Evolutionary conservation across 2,329 filamentous ascomycete genomes (phyloP), one percentile per base, ranked within the genome.

Genomic region (Septoria linicola): DNA sequence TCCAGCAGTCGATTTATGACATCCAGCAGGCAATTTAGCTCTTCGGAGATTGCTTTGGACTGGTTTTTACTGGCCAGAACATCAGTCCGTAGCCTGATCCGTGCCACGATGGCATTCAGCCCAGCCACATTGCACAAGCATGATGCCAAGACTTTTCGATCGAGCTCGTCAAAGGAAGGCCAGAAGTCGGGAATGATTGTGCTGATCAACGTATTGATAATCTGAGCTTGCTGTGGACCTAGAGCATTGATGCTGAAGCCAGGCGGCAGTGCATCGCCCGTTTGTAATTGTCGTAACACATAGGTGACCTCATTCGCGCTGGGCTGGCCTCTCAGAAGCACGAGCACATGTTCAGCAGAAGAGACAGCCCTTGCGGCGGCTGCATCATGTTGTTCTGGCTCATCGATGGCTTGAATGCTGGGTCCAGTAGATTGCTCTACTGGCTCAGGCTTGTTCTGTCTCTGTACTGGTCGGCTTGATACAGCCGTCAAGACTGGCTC

Each of bases 141-240:
- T 53, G 71, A 68, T 1, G 88, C 60, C 13, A 97, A 71, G 2
- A 80, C 68, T 34, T 71, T 68, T 1, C 75, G 60, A 32, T 79
- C 77, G 8, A 54, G 51, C 19, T 49, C 34, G 14, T 64, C 54
- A n/a, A 92, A 65, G 7, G 82, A 63, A 2, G 76, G 66, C 92
- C 93, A 97, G 70, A 92, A 95, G 65, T 91, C 88, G 1, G 88
- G 87, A 6, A 89, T 74, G 20, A 87, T 90, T 25, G 84, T 81
- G 13, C 80, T 84, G 52, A 95, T 82, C 30, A 99, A 72, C 2
- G 81, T 73, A 64, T 90, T 84, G 45, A 92, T 76, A 25, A 96
- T 81, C 61, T 90, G 87, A 16, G 89, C 83, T 50, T 83, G 81
- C 54, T 82, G 73, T 1, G 91, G 84, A 25, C 80, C 80, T 3